A percentile compares a stretch with the other conserved stretches of the same genome.
phyloP scores from a whole-genome alignment of 345 rosid species.

The Aquilaria sinensis region DNA sequence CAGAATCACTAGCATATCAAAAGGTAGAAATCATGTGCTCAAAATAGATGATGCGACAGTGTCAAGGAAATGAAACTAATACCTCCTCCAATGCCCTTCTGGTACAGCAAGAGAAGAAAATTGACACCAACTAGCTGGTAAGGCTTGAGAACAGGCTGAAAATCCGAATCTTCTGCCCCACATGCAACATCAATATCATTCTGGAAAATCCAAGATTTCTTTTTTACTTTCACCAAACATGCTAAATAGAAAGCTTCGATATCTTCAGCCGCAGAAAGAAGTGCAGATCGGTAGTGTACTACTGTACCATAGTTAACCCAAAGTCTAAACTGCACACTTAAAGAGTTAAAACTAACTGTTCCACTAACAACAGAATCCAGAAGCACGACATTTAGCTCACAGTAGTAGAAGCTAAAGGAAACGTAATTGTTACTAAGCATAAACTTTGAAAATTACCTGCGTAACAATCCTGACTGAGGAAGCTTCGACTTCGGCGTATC shows the following conservation, averaged over 20 bases:
- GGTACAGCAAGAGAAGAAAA: conserved; percentile 86
- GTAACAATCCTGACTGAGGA: conserved; percentile 80
- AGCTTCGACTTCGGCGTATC: conserved; percentile 80
- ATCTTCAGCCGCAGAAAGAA: no score
- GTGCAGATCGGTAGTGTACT: no score
- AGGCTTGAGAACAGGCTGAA: conserved; percentile 88
- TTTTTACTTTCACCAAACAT: no score
- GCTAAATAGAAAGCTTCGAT: no score
- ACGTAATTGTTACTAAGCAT: neutral
- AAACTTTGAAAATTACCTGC: conserved; percentile 39
- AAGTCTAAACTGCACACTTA: no score
- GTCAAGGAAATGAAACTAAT: conserved; percentile 8
- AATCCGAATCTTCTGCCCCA: conserved; percentile 56
- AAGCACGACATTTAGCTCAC: neutral
- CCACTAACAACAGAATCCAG: neutral
- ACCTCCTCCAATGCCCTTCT: conserved; percentile 93
- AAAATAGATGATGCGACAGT: neutral
- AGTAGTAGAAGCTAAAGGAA: neutral
- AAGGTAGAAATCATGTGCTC: neutral
- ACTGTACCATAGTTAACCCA: no score
- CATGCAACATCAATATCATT: conserved; percentile 82
- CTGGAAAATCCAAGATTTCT: conserved; percentile 25
- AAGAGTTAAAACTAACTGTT: no score
- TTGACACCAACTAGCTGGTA: conserved; percentile 94
- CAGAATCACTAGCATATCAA: neutral